Base-by-base conservation (phyloP, 1,284 basidiomycete genomes). In the Ganoderma sinense region DNA sequence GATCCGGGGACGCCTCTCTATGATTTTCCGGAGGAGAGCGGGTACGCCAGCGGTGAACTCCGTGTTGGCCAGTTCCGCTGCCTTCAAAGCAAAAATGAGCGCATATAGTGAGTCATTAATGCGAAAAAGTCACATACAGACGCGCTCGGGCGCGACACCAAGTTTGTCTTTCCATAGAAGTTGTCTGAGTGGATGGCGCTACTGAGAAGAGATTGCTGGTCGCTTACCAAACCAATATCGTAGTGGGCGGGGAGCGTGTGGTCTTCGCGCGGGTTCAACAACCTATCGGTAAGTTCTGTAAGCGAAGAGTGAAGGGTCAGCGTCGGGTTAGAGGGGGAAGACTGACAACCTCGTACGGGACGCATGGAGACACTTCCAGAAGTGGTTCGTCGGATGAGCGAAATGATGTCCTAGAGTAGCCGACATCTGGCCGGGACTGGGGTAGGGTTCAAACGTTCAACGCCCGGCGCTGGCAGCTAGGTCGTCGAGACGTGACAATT, bases 351-450 rank as follows among this genome's bases (percentile, higher is more conserved):
- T 74, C 79, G 31, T 72, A 87, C 89, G 86, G 29, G 87, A 87
- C 23, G 83, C 82, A 73, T 88, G 81, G 0, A 92, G 82, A 66
- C 87, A 88, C 60, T 82, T 82, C 89, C 88, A 91, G 75, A 91
- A 91, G 64, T 89, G 87, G 76, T 95, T 95, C 0, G 88, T 89
- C 1, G 88, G 88, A 74, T 91, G 88, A 0, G 88, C 91, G 76
- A 90, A 95, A 77, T 94, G 92, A 77, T 92, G 89, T 0, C 92
- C 92, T 5, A 85, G 81, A 65, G 84, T 82, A 0, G 91, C 88
- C 1, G 90, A 92, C 74, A 79, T 84, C 66, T 87, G 80, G 0
- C 91, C 91, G 18, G 89, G 88, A 75, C 87, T 91, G 36, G 36
- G 36, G 2, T n/a, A 1, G 36, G 36, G 7, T 33, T 33, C 33